Evolutionary conservation across 805 yeast genomes (phyloP).

Genomic region (Candida coleopterorum): DNA sequence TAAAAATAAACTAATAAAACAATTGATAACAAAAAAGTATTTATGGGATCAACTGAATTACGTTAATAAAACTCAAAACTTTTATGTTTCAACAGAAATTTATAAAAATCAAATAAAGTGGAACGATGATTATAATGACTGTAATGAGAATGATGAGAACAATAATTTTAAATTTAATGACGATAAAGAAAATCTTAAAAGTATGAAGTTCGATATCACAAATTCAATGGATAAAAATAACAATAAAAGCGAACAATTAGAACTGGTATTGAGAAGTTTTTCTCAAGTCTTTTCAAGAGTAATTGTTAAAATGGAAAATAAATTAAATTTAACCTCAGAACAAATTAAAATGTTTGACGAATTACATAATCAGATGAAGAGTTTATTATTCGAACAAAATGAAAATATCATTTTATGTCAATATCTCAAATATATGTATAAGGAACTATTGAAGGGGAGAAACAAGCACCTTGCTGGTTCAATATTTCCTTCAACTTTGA

Average conservation of each 20-base stretch:
- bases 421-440: constrained; percentile 34
- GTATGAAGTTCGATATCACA: not conserved
- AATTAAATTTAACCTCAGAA: constrained; percentile 22
- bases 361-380: constrained; percentile 32
- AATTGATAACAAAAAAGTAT: constrained; percentile 30
- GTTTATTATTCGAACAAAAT: constrained; percentile 16
- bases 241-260: not conserved
- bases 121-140: constrained; percentile 12
- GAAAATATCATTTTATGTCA: constrained; percentile 28
- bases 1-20: constrained; percentile 18
- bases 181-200: not conserved
- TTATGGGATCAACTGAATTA: constrained; percentile 38
- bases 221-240: not conserved
- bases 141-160: constrained; percentile 9
- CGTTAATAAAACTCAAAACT: constrained; percentile 23
- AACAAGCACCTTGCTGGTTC: constrained; percentile 15
- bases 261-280: not conserved
- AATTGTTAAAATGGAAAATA: constrained; percentile 33
- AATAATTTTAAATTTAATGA: constrained; percentile 16
- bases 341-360: constrained; percentile 34
- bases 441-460: constrained; percentile 26
- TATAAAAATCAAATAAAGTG: constrained; percentile 29
- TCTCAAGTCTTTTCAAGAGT: constrained; percentile 28
- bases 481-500: constrained; percentile 35
- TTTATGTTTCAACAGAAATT: constrained; percentile 35